A percentile compares a stretch with the other conserved stretches of the same genome.
These are phyloP conservation scores for Ophiocordyceps unilateralis DNA, from an alignment of 2,329 filamentous ascomycete genomes.

Conservation along the genomic window DNA sequence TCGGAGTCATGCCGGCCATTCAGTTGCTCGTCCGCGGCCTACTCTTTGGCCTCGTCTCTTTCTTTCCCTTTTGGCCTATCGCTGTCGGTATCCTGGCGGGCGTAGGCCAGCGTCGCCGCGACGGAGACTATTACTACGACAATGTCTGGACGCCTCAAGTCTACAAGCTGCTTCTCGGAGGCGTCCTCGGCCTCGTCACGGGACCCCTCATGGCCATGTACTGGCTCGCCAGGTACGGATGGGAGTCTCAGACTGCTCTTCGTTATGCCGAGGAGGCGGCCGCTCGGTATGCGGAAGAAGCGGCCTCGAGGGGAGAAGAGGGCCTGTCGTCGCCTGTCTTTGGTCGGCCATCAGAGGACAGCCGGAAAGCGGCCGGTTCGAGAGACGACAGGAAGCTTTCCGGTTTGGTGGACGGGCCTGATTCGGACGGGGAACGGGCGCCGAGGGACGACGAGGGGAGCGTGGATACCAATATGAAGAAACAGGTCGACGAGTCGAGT, in stretches of 20 bases:
- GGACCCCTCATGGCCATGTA: conserved; percentile 30
- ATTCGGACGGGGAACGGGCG: too few species aligned
- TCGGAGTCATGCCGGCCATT: conserved; percentile 7
- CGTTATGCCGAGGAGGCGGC: background rate
- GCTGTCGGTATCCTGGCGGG: conserved; percentile 24
- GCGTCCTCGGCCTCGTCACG: conserved; percentile 24
- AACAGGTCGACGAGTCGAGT: too few species aligned
- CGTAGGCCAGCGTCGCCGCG: conserved; percentile 14
- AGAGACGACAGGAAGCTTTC: too few species aligned
- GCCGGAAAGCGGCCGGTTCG: background rate
- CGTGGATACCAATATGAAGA: too few species aligned
- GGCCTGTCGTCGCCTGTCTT: background rate
- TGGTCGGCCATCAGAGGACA: background rate
- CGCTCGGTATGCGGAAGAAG: background rate
- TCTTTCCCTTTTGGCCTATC: conserved; percentile 25
- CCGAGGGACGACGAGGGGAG: too few species aligned
- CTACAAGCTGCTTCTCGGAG: conserved; percentile 33
- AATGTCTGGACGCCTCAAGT: conserved; percentile 27
- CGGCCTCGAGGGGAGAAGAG: background rate
- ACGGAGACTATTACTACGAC: conserved; percentile 25
- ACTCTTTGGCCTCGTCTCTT: conserved; percentile 15
- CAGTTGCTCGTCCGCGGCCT: conserved; percentile 12
- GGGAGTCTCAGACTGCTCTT: background rate
- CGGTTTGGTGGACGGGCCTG: too few species aligned
- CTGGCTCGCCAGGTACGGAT: conserved; percentile 20